These are phyloP conservation scores for Penicillium sp. DNA, from an alignment of 2,329 filamentous ascomycete species.

Conservation along the genomic window DNA sequence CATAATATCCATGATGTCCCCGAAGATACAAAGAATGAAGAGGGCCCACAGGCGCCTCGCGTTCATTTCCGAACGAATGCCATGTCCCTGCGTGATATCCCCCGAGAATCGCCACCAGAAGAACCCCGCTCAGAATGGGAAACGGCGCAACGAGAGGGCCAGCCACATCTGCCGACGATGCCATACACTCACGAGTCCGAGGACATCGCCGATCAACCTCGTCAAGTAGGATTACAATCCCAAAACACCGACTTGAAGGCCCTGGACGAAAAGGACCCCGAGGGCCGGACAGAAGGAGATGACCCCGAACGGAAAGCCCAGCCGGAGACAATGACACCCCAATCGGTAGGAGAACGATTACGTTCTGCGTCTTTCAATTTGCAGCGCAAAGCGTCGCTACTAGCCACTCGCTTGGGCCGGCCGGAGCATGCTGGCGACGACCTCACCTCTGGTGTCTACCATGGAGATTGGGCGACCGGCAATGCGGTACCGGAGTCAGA, in stretches of 20 bases:
- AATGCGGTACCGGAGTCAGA: constrained; percentile 25
- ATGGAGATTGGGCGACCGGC: constrained; percentile 28
- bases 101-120: constrained; percentile 5
- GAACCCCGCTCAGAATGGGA: constrained; percentile 13
- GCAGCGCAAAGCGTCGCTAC: constrained; percentile 12
- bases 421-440: constrained; percentile 25
- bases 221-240: neutral
- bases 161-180: constrained; percentile 15
- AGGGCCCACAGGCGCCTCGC: neutral
- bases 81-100: neutral
- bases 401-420: constrained; percentile 25
- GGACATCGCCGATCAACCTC: constrained; percentile 28
- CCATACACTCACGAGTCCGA: constrained; percentile 26
- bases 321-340: neutral
- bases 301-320: neutral
- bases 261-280: constrained; percentile 4
- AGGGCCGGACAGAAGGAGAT: neutral
- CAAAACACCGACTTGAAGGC: neutral
- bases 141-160: constrained; percentile 4
- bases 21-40: neutral
- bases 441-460: constrained; percentile 23
- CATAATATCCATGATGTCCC: neutral
- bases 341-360: constrained; percentile 1
- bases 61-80: constrained; percentile 20
- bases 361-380: constrained; percentile 1